These are phyloP conservation scores for Lindgomyces ingoldianus DNA, from an alignment of 495 filamentous ascomycete genomes.

Conservation along the genomic window DNA sequence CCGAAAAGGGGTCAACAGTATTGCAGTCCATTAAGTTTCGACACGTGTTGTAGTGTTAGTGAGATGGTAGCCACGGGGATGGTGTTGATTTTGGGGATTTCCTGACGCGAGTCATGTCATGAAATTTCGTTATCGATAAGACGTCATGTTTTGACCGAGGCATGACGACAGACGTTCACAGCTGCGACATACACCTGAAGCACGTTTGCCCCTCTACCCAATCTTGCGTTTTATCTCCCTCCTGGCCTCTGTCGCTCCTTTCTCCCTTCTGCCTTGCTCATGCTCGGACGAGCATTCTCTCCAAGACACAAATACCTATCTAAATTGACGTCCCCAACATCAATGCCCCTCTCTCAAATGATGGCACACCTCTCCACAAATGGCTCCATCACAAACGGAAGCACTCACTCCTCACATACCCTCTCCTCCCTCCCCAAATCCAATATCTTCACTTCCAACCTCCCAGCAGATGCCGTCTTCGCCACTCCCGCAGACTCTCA, in stretches of 20 bases:
- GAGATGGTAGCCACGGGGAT: not conserved
- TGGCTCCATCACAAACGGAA: slow-evolving; percentile 34
- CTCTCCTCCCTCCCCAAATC: slow-evolving; percentile 80
- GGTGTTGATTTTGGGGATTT: not conserved
- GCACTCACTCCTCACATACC: slow-evolving; percentile 43
- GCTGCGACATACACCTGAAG: no score
- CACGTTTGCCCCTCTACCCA: not conserved
- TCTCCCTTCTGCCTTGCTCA: slow-evolving; percentile 26
- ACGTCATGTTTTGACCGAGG: not conserved
- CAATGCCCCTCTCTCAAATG: slow-evolving; percentile 53
- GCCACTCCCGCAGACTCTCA: slow-evolving; percentile 79
- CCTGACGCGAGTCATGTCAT: slow-evolving; percentile 8
- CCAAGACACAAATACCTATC: not conserved
- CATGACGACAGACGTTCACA: no score
- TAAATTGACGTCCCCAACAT: slow-evolving; percentile 13
- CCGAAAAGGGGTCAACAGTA: no score
- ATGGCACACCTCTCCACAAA: slow-evolving; percentile 52
- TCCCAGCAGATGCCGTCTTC: slow-evolving; percentile 73
- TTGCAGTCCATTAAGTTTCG: no score
- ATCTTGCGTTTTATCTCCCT: no score
- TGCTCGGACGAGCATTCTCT: slow-evolving; percentile 47
- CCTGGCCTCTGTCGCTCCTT: slow-evolving; percentile 1
- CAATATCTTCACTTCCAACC: slow-evolving; percentile 75
- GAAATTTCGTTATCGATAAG: slow-evolving; percentile 24
- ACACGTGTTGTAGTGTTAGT: no score